Base-by-base conservation (phyloP, 2,329 filamentous ascomycete species). In the Alternaria ventricosa region DNA sequence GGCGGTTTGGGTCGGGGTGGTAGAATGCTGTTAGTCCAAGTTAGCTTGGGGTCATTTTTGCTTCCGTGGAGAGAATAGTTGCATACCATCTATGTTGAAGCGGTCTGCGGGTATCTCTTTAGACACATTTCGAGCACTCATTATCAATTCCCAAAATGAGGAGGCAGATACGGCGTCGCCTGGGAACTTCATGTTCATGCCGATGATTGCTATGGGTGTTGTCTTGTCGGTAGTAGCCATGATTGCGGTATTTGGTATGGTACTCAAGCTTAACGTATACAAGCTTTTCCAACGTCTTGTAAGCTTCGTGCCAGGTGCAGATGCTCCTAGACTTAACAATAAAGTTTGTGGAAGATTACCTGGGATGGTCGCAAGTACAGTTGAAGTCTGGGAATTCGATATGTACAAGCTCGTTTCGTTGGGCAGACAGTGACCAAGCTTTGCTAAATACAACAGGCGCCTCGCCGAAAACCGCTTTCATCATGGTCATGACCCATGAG, bases 91-190 rank as follows among this genome's bases (percentile, higher is more conserved):
- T 13, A 64, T 33, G 43, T 72, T 71, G 23, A 62, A 58, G 11
- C 70, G 46, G 27, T 66, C 62, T 27, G 49, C 12, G 4, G 70
- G 70, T n/a, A 60, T 47, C 27, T 64, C 56, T 33, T 65, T 66
- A 7, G 51, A 50, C 23, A 58, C 61, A 13, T 45, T 58, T 13
- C 59, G 45, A 30, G 55, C 54, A 7, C 50, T 55, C 41, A 55
- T 44, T 5, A 71, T 58, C 20, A 71, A 45, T 9, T 66, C 58
- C 71, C 71, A 73, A 30, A 73, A 65, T 13, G 53, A 20, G 22
- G 66, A 56, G 11, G 60, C 27, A 6, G 50, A 60, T n/a, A 51
- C 60, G 11, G 65, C 66, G 27, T 63, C 65, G 18, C 64, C 59
- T 55, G 62, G 62, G 33, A 62, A 62, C 43, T 62, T 58, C 53